A percentile compares a stretch with the other conserved stretches of the same genome.
Conservation (phyloP, 345 rosid genomes). For the Citrus maxima region DNA sequence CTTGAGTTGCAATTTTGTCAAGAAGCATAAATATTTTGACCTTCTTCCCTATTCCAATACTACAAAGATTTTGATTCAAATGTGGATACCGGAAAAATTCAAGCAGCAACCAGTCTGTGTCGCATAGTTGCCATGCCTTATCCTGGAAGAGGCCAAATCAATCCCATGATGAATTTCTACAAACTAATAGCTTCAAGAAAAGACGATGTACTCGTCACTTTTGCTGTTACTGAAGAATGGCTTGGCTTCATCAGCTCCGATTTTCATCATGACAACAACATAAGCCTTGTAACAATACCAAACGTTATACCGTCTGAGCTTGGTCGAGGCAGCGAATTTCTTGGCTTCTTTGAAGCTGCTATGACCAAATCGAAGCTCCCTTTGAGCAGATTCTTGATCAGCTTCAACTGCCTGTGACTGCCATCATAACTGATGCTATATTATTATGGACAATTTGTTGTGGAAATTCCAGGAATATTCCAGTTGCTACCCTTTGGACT, state of each 20-base stretch:
- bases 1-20: too few relatives aligned
- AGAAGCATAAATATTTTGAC: too few relatives aligned
- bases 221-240: constrained; percentile 75
- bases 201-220: constrained; percentile 42
- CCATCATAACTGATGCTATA: constrained; percentile 21
- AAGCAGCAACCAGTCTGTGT: not conserved
- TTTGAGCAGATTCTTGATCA: constrained; percentile 5
- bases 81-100: not conserved
- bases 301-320: constrained; percentile 51
- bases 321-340: not conserved
- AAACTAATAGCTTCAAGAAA: constrained; percentile 32
- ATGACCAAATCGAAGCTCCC: constrained; percentile 27
- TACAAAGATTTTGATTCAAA: too few relatives aligned
- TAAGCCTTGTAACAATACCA: constrained; percentile 37
- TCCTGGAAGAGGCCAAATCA: constrained; percentile 74
- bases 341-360: constrained; percentile 30
- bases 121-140: constrained; percentile 64
- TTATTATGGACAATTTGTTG: constrained; percentile 20
- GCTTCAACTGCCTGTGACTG: constrained; percentile 15
- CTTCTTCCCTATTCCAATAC: too few relatives aligned
- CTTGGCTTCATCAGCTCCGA: constrained; percentile 37
- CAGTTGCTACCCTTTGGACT: constrained; percentile 29
- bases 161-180: constrained; percentile 68
- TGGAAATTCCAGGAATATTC: constrained; percentile 26
- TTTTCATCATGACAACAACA: constrained; percentile 16